phyloP scores from a whole-genome alignment of 441 rosid genomes.

The California macrophylla region DNA sequence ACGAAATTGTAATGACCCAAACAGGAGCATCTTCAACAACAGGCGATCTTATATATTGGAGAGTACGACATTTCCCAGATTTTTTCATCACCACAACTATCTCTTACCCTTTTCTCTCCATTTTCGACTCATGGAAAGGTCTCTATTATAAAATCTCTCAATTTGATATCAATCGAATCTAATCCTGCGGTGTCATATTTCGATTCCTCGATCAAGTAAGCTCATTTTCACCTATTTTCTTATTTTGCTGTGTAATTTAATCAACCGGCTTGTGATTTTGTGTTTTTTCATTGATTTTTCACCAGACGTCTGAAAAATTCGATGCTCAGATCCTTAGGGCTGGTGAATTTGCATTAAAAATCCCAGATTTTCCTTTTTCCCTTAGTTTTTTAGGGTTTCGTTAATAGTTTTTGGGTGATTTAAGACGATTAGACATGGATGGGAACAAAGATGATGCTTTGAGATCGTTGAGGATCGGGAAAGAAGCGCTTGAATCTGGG shows the following conservation, averaged over 20 bases:
- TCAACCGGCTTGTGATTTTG: not conserved
- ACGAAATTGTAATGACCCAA: not conserved
- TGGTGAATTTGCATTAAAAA: not conserved
- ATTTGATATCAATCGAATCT: not conserved
- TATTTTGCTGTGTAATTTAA: not conserved
- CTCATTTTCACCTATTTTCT: not conserved
- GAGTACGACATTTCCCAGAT: not conserved
- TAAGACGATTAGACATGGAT: slow-evolving; percentile 39
- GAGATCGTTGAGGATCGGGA: slow-evolving; percentile 71
- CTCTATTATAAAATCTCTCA: not conserved
- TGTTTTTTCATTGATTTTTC: not conserved
- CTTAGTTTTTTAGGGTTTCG: slow-evolving; percentile 3
- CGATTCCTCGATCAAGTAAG: not conserved
- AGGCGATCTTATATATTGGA: not conserved
- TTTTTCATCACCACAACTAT: not conserved
- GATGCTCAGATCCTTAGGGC: not conserved
- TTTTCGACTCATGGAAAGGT: not conserved
- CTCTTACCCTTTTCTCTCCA: not conserved
- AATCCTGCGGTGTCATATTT: not conserved
- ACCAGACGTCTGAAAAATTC: not conserved
- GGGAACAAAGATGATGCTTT: slow-evolving; percentile 91
- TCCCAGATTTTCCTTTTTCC: not conserved
- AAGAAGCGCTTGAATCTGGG: slow-evolving; percentile 55
- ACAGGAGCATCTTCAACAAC: not conserved
- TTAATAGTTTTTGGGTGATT: not conserved